Conservation (phyloP, 2,329 filamentous ascomycete genomes). For the Aspergillus texensis region DNA sequence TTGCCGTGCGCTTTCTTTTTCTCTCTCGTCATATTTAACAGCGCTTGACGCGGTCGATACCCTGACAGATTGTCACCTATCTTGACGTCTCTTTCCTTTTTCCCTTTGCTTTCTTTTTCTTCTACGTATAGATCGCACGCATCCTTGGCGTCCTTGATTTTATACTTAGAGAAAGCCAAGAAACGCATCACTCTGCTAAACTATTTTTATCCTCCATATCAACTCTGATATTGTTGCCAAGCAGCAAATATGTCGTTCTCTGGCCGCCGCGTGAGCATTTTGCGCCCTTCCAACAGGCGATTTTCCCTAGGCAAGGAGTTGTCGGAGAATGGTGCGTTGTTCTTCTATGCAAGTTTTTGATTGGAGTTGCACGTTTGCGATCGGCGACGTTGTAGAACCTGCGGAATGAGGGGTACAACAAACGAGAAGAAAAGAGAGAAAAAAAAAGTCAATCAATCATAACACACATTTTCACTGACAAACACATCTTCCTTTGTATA, state of each 20-base stretch:
- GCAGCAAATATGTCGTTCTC: constrained; percentile 47
- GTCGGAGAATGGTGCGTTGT: constrained; percentile 46
- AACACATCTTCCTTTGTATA: not conserved
- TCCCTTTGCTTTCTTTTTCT: not conserved
- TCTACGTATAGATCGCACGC: not conserved
- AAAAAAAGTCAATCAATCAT: not conserved
- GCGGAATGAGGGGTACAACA: not conserved
- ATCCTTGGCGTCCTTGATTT: not conserved
- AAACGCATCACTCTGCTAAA: not conserved
- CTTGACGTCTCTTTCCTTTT: not conserved
- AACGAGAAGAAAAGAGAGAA: not conserved
- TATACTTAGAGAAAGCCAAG: constrained; percentile 5
- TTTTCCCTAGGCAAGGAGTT: constrained; percentile 49
- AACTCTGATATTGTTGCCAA: not conserved
- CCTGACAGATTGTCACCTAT: not conserved
- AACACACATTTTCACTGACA: constrained; percentile 8
- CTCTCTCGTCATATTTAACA: not conserved
- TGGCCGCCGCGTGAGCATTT: constrained; percentile 47
- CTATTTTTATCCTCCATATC: not conserved
- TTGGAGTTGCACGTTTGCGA: not conserved
- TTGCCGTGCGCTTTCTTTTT: not conserved
- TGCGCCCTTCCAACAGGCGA: constrained; percentile 43
- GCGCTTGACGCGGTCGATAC: not conserved
- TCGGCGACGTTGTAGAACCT: not conserved
- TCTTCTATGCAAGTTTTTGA: not conserved